A percentile compares a stretch with the other conserved stretches of the same genome.
These are phyloP conservation scores for Suillus fuscotomentosus DNA, from an alignment of 768 basidiomycete genomes.

Conservation along the genomic window DNA sequence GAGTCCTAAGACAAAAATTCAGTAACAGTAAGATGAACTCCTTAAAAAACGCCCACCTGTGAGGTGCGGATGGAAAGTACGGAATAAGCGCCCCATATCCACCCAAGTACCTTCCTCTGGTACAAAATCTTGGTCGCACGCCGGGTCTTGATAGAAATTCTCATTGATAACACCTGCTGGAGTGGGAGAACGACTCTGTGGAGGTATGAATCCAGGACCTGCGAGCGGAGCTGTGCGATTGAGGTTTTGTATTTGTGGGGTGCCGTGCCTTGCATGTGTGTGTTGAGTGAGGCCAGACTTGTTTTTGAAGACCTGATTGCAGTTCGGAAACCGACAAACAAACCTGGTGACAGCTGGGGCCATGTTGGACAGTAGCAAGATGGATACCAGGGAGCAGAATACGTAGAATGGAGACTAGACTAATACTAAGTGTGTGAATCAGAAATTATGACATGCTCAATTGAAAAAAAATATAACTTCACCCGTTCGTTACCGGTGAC, in stretches of 20 bases:
- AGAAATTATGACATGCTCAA: background rate
- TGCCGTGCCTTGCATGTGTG: background rate
- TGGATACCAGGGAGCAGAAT: background rate
- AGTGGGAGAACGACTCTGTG: background rate
- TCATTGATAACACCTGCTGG: background rate
- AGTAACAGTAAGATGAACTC: background rate
- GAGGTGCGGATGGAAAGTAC: background rate
- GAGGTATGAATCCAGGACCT: background rate
- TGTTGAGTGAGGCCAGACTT: conserved; percentile 1
- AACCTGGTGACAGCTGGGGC: background rate
- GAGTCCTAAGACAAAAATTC: background rate
- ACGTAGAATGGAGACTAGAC: background rate
- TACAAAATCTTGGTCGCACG: background rate
- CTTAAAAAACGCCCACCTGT: background rate
- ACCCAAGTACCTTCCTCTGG: conserved; percentile 1
- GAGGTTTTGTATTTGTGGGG: background rate
- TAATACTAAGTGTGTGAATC: background rate
- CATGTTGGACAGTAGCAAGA: background rate
- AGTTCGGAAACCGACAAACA: background rate
- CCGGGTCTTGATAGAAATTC: background rate
- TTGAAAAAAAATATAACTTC: background rate
- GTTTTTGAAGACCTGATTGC: background rate
- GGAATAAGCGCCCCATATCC: background rate
- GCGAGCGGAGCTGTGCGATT: background rate
- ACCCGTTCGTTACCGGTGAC: background rate